Percentiles rank a stretch among this genome's conserved stretches.
Evolutionary conservation across 495 filamentous ascomycete species (phyloP).

Genomic region (Aspergillus nanangensis): DNA sequence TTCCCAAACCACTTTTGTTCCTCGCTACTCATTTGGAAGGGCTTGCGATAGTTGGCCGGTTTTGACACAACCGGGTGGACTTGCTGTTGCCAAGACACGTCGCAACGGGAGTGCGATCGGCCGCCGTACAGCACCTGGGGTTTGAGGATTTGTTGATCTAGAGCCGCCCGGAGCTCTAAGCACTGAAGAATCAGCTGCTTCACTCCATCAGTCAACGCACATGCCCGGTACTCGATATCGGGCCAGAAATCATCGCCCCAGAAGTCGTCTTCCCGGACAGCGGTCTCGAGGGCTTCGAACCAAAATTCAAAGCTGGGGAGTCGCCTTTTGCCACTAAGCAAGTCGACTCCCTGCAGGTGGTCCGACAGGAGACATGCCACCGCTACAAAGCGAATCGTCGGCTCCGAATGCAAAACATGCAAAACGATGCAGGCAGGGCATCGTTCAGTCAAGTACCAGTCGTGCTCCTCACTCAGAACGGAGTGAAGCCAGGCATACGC

Average conservation of each 20-base stretch:
- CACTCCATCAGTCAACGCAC: conserved; percentile 45
- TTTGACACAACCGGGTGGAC: conserved; percentile 10
- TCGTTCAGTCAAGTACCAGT: conserved; percentile 53
- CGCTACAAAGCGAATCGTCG: conserved; percentile 54
- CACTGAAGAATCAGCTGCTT: conserved; percentile 52
- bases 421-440: conserved; percentile 55
- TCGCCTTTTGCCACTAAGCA: conserved; percentile 12
- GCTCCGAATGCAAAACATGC: conserved; percentile 52
- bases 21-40: conserved; percentile 16
- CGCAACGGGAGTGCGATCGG: conserved; percentile 16
- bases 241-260: conserved; percentile 55
- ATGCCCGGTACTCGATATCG: conserved; percentile 48
- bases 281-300: conserved; percentile 47
- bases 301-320: conserved; percentile 51
- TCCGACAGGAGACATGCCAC: conserved; percentile 50
- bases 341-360: conserved; percentile 23
- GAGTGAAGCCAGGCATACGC: conserved; percentile 60
- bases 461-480: conserved; percentile 52
- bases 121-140: conserved; percentile 16
- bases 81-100: conserved; percentile 13
- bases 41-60: conserved; percentile 12
- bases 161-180: conserved; percentile 36
- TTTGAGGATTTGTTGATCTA: conserved; percentile 22
- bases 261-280: conserved; percentile 51
- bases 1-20: conserved; percentile 22